Evolutionary conservation across 1,284 basidiomycete species (phyloP), one percentile per base, ranked within the genome.

Genomic region (Schizopora paradoxa): DNA sequence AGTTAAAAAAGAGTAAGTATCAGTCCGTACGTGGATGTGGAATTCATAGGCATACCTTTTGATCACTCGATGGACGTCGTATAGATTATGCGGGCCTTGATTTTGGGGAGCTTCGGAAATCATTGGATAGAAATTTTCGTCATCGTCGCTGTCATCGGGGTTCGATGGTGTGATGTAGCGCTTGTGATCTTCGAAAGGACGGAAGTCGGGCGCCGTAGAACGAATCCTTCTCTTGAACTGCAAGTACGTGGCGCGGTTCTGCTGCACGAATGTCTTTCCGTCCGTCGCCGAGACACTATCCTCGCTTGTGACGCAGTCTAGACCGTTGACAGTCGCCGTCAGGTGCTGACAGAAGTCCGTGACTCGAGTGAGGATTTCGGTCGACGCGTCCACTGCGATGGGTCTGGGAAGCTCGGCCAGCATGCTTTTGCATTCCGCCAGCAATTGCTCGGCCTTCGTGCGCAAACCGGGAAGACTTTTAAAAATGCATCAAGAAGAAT

Each of bases 311-410:
- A 13, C 1, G 11, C 2, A 10, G 14, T 14, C 33, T n/a, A 14
- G 6, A 5, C 45, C 49, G 5, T 38, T 13, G 6, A 47, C 45
- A 5, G 35, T 43, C 19, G 60, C 59, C 1, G 48, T 54, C 36
- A 76, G 61, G 2, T 61, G 65, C 7, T 56, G 49, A 38, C 66
- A 73, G 47, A 82, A 81, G 0, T 55, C 53, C 0, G 64, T 72
- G 18, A 80, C 58, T 13, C 69, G 66, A 10, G 60, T 56, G 2
- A 74, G 62, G 10, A 81, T 65, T 45, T 73, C 72, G 0, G 69
- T 65, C 2, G 65, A 60, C 0, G 76, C 71, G 34, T 79, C 72
- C 0, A 51, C 54, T 0, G 61, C 62, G 16, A 70, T 52, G 0
- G 57, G 60, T 0, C 57, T 54, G 0, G 79, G 81, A 3, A 83